Evolutionary conservation across 1,139 yeast genomes (phyloP).

Genomic region (Candida sojae): DNA sequence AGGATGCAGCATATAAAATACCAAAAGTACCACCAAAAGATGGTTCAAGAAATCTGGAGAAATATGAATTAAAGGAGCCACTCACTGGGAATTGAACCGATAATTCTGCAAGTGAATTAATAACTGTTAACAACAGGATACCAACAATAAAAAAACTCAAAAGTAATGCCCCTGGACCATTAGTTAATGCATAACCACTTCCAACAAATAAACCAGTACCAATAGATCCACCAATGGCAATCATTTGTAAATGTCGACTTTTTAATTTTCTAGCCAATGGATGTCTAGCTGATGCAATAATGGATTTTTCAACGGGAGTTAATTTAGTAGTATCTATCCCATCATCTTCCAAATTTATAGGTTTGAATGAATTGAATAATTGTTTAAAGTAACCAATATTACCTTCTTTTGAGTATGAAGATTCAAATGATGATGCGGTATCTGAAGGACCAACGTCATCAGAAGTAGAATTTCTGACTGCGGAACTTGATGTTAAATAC

Average conservation of each 20-base stretch:
- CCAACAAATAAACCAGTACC: constrained; percentile 62
- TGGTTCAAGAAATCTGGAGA: constrained; percentile 61
- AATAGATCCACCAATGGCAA: constrained; percentile 47
- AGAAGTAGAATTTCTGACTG: neutral
- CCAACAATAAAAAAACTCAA: constrained; percentile 51
- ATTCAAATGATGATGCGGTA: constrained; percentile 3
- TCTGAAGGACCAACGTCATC: neutral
- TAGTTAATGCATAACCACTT: constrained; percentile 65
- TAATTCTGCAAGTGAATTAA: constrained; percentile 62
- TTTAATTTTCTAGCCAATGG: constrained; percentile 39
- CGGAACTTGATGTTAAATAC: neutral
- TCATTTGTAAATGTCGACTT: constrained; percentile 46
- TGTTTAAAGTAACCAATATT: constrained; percentile 1
- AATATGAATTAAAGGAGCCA: constrained; percentile 60
- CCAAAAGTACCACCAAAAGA: constrained; percentile 59
- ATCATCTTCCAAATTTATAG: constrained; percentile 41
- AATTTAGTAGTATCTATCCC: constrained; percentile 33
- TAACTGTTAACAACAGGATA: constrained; percentile 49
- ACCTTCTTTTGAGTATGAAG: neutral
- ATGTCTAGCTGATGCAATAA: constrained; percentile 39
- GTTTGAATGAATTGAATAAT: constrained; percentile 40
- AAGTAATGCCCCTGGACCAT: constrained; percentile 61
- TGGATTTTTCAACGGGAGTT: constrained; percentile 36
- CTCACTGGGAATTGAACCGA: constrained; percentile 63
- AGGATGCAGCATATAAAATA: constrained; percentile 40